phyloP scores from a whole-genome alignment of 805 yeast species.

The Ogataea angusta region DNA sequence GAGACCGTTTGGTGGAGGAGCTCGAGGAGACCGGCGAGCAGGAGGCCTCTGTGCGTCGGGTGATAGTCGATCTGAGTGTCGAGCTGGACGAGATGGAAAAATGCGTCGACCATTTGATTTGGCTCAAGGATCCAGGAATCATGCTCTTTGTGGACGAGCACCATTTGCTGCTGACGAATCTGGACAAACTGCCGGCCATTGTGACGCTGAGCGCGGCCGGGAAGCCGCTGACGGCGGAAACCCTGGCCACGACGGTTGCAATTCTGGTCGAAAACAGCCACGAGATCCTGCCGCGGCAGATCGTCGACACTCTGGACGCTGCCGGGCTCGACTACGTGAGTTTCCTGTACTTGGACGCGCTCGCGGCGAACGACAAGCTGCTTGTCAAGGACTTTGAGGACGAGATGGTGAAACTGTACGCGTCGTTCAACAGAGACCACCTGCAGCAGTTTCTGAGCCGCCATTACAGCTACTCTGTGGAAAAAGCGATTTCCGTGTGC shows the following conservation, averaged over 20 bases:
- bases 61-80: constrained; percentile 53
- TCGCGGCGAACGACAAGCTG: constrained; percentile 55
- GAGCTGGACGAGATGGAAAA: constrained; percentile 53
- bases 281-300: constrained; percentile 53
- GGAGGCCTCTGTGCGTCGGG: constrained; percentile 34
- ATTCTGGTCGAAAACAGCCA: constrained; percentile 62
- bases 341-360: constrained; percentile 61
- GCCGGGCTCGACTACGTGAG: constrained; percentile 47
- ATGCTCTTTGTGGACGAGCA: constrained; percentile 57
- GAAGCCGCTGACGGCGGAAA: constrained; percentile 36
- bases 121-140: constrained; percentile 50
- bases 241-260: constrained; percentile 43
- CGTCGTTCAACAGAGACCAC: constrained; percentile 52
- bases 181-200: constrained; percentile 49
- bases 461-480: constrained; percentile 63
- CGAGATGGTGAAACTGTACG: constrained; percentile 60
- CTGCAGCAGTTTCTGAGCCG: constrained; percentile 61
- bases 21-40: constrained; percentile 23
- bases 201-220: constrained; percentile 33
- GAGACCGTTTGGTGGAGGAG: constrained; percentile 44
- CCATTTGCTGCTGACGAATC: constrained; percentile 56
- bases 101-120: constrained; percentile 64
- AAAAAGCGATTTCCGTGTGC: constrained; percentile 65
- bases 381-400: constrained; percentile 59
- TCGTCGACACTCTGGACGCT: constrained; percentile 46